Evolutionary conservation across 768 basidiomycete genomes (phyloP).

Genomic region (Lentinula aciculospora): DNA sequence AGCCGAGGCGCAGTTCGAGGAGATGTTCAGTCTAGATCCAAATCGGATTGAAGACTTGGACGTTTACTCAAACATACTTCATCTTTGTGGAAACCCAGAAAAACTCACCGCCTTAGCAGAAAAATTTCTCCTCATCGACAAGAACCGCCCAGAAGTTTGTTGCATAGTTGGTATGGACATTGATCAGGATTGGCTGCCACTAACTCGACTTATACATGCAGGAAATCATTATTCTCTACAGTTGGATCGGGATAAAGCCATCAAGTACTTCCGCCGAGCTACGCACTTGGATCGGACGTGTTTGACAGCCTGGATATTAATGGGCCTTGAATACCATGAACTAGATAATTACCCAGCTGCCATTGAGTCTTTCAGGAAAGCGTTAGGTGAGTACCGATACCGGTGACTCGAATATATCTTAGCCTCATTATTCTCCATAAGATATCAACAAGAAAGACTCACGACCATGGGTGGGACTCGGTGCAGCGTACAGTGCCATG

Average conservation of each 20-base stretch:
- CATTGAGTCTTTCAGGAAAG: slow-evolving; percentile 75
- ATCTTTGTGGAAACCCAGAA: slow-evolving; percentile 64
- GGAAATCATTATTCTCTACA: slow-evolving; percentile 78
- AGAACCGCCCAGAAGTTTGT: slow-evolving; percentile 74
- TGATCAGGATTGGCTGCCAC: background rate
- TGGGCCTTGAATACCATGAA: slow-evolving; percentile 83
- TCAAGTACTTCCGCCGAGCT: slow-evolving; percentile 72
- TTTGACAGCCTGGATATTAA: slow-evolving; percentile 75
- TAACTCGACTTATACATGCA: slow-evolving; percentile 16
- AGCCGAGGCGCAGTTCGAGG: slow-evolving; percentile 10
- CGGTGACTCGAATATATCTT: background rate
- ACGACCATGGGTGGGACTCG: slow-evolving; percentile 79
- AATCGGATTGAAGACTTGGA: slow-evolving; percentile 76
- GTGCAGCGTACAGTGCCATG: slow-evolving; percentile 73
- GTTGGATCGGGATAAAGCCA: slow-evolving; percentile 73
- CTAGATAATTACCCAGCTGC: slow-evolving; percentile 81
- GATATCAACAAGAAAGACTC: slow-evolving; percentile 79
- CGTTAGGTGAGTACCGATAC: slow-evolving; percentile 50
- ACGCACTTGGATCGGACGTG: slow-evolving; percentile 74
- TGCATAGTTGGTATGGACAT: slow-evolving; percentile 60
- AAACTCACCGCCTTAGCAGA: slow-evolving; percentile 71
- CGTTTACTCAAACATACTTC: slow-evolving; percentile 75
- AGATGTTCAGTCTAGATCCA: slow-evolving; percentile 47
- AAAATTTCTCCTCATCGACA: slow-evolving; percentile 61
- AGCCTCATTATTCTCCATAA: slow-evolving; percentile 16